phyloP scores from a whole-genome alignment of 768 basidiomycete genomes.

The Trametes maxima region DNA sequence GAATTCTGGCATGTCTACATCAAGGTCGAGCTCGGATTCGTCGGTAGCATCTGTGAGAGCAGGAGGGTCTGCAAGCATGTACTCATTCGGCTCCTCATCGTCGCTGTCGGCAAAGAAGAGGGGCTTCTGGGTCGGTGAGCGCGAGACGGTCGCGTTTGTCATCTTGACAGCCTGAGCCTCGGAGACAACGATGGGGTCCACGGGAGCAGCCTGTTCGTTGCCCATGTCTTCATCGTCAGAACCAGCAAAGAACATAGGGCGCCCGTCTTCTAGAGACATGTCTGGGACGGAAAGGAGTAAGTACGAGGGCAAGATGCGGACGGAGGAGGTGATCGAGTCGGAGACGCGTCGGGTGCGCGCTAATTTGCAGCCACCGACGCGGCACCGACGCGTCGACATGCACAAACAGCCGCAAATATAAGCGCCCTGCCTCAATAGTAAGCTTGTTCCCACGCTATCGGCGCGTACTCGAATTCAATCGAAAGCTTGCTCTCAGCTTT shows the following conservation, averaged over 20 bases:
- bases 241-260: constrained; percentile 58
- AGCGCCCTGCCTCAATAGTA: not conserved
- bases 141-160: not conserved
- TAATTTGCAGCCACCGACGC: constrained; percentile 29
- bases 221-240: constrained; percentile 51
- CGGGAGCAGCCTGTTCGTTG: constrained; percentile 17
- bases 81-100: constrained; percentile 37
- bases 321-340: not conserved
- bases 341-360: constrained; percentile 18
- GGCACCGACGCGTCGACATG: constrained; percentile 24
- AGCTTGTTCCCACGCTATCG: constrained; percentile 10
- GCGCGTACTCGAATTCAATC: constrained; percentile 19
- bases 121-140: constrained; percentile 29
- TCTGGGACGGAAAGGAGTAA: not conserved
- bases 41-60: not conserved
- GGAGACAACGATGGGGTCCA: not conserved
- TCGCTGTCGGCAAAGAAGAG: constrained; percentile 49
- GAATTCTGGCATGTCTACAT: constrained; percentile 32
- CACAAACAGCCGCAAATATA: constrained; percentile 5
- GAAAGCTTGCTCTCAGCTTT: constrained; percentile 4
- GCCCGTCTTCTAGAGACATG: constrained; percentile 27
- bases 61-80: not conserved
- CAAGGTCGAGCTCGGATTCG: constrained; percentile 17
- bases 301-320: not conserved
- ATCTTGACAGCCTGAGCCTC: not conserved